These are phyloP conservation scores for Zea mays DNA, from an alignment of 176 grass and related monocot species.

Conservation along the genomic window DNA sequence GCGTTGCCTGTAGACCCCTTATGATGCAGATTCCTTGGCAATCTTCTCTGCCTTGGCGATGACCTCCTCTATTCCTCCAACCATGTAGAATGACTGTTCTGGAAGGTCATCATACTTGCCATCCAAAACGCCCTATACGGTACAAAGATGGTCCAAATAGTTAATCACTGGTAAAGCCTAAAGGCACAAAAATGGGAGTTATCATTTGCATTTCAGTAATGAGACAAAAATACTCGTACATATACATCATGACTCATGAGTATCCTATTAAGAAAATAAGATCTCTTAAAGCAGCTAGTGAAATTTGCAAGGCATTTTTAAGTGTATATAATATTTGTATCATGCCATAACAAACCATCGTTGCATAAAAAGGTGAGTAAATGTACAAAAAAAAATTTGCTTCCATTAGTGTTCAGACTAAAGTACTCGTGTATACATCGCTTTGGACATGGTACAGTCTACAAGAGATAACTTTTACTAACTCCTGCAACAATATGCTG, in stretches of 20 bases:
- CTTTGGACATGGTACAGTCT: neutral
- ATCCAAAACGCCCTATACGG: conserved; percentile 76
- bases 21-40: conserved; percentile 74
- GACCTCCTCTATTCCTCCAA: conserved; percentile 93
- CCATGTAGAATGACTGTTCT: conserved; percentile 95
- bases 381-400: neutral
- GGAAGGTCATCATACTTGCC: conserved; percentile 86
- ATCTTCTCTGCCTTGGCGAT: conserved; percentile 95
- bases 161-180: neutral
- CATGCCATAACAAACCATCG: neutral
- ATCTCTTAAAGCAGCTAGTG: neutral
- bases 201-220: neutral
- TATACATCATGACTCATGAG: neutral
- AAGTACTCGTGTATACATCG: neutral
- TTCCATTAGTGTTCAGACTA: neutral
- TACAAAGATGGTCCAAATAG: conserved; percentile 13
- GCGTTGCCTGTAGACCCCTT: conserved; percentile 25
- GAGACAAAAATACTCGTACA: neutral
- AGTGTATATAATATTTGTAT: neutral
- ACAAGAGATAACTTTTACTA: neutral
- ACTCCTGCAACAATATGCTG: neutral
- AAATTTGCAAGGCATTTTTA: neutral
- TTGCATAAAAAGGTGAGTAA: neutral
- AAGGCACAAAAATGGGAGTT: neutral
- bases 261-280: neutral